A percentile compares a stretch with the other conserved stretches of the same genome.
These are phyloP conservation scores for Macrolepiota albuminosa DNA, from an alignment of 768 basidiomycete species.

Conservation along the genomic window DNA sequence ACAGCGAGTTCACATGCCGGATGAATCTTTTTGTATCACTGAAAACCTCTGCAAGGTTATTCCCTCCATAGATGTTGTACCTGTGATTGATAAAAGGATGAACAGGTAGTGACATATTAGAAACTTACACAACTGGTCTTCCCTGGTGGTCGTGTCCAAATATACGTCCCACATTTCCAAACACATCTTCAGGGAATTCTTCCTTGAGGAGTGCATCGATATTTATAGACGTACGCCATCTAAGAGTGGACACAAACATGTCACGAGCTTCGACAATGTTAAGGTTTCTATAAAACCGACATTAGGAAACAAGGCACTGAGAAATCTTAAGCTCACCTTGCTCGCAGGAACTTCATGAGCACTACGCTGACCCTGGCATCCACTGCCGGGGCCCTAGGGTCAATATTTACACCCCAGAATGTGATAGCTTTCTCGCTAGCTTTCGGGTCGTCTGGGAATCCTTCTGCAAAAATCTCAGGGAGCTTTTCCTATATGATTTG, in stretches of 20 bases:
- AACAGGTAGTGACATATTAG: not conserved
- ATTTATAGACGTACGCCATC: constrained; percentile 67
- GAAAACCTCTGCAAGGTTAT: constrained; percentile 67
- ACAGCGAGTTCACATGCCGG: constrained; percentile 38
- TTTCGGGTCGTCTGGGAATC: constrained; percentile 54
- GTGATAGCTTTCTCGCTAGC: constrained; percentile 46
- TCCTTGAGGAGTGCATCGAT: constrained; percentile 57
- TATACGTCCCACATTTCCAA: constrained; percentile 58
- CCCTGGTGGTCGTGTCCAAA: constrained; percentile 70
- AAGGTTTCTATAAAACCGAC: constrained; percentile 37
- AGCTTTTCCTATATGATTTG: constrained; percentile 30
- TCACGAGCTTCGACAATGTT: constrained; percentile 47
- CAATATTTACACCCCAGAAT: constrained; percentile 71
- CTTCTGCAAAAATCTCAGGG: constrained; percentile 50
- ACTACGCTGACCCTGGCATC: constrained; percentile 71
- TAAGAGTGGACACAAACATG: constrained; percentile 66
- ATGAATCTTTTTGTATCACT: constrained; percentile 73
- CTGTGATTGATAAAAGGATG: constrained; percentile 27
- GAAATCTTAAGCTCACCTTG: constrained; percentile 42
- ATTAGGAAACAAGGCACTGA: not conserved
- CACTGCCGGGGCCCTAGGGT: constrained; percentile 43
- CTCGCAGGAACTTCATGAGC: constrained; percentile 78
- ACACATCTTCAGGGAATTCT: constrained; percentile 57
- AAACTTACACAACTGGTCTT: constrained; percentile 62
- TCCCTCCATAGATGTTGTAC: constrained; percentile 77